These are phyloP conservation scores for Saccharomycopsis malanga DNA, from an alignment of 805 yeast genomes.

Conservation along the genomic window DNA sequence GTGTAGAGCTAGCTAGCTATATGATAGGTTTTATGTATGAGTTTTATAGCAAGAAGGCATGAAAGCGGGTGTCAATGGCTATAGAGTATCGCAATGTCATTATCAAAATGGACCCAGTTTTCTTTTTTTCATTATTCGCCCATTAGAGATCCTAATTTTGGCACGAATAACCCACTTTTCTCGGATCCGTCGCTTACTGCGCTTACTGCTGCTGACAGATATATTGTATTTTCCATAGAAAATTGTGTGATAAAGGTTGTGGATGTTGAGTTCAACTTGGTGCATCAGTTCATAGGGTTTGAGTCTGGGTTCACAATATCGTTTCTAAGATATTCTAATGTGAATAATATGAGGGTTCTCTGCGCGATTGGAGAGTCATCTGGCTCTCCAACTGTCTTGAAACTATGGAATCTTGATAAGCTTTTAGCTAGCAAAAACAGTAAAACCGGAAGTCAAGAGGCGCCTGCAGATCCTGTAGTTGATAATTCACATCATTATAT, in stretches of 20 bases:
- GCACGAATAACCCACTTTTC: conserved; percentile 56
- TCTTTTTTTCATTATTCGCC: conserved; percentile 81
- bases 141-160: conserved; percentile 72
- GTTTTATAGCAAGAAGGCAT: too few species aligned
- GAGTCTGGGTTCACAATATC: conserved; percentile 60
- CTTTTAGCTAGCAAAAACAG: conserved; percentile 30
- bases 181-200: conserved; percentile 72
- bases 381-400: conserved; percentile 61
- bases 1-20: too few species aligned
- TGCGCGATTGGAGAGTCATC: conserved; percentile 69
- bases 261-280: conserved; percentile 39
- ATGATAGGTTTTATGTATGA: too few species aligned
- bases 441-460: conserved; percentile 20
- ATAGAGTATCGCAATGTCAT: conserved; percentile 2
- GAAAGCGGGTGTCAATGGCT: too few species aligned
- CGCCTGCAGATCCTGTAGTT: conserved; percentile 29
- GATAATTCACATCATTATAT: conserved; percentile 37
- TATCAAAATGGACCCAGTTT: conserved; percentile 63
- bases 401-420: conserved; percentile 66
- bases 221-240: conserved; percentile 53
- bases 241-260: conserved; percentile 51
- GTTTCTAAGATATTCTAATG: conserved; percentile 42
- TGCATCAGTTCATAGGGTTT: conserved; percentile 53
- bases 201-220: conserved; percentile 48
- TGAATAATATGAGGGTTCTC: conserved; percentile 36